Base-by-base conservation (phyloP, 2,329 filamentous ascomycete species). In the Neurospora sp. region DNA sequence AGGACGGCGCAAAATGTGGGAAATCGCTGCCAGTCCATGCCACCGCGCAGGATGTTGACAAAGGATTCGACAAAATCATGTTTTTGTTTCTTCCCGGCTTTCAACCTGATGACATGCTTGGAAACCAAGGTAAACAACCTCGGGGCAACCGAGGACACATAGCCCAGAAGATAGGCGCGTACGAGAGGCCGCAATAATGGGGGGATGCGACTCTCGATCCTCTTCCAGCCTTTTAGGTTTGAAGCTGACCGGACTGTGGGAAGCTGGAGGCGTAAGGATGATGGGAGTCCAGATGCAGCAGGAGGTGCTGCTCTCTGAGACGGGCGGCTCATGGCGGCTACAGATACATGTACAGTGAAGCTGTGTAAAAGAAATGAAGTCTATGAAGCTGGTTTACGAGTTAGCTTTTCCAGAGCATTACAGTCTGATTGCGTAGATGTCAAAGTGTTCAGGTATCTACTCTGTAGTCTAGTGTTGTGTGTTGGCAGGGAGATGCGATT, bases 1-100 rank as follows among this genome's bases (percentile, higher is more conserved):
- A 90, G 78, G 6, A 83, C 81, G 8, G 87, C 88, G 76, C 88
- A 90, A 76, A 90, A 90, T 4, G 87, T 82, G 62, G 88, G 87
- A 74, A 90, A 90, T 8, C 87, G 82, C 71, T 84, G 83, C 69
- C 81, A 79, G 65, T 87, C 85, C 17, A 89, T 78, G 2, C 86
- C 87, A 8, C 82, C 82, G 52, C 78, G 79, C 40, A 89, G 76
- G 70, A 87, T 84, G 62, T 76, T 79, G 69, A 68, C 76, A 75
- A 81, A 75, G 67, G 77, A 80, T 15, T 74, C 76, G 17, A 76
- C 70, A 68, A 83, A 80, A 15, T 77, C 74, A 19, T 74, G 70
- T 67, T 28, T 70, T 52, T 39, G 66, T 66, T 15, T 52, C 67
- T 66, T 33, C 39, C 43, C 62, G 57, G n/a, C 36, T 37, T 38